A percentile compares a stretch with the other conserved stretches of the same genome.
Conservation (phyloP, 768 basidiomycete species). For the Hypholoma sublateritium region DNA sequence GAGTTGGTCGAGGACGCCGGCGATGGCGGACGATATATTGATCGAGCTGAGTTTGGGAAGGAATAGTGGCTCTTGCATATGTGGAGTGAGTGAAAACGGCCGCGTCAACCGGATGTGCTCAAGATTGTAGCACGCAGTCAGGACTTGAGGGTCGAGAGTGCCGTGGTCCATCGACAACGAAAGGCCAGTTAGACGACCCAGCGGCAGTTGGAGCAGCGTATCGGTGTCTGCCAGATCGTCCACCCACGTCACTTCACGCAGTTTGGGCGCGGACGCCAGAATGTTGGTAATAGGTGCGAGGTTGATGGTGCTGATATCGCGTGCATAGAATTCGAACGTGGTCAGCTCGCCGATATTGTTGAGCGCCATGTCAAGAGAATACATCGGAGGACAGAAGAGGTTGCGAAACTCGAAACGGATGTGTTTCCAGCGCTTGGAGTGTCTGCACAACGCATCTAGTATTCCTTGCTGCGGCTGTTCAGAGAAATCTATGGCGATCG, state of each 20-base stretch:
- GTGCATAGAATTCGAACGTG: conserved; percentile 33
- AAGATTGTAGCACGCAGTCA: conserved; percentile 30
- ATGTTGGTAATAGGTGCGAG: conserved; percentile 28
- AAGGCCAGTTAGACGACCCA: conserved; percentile 26
- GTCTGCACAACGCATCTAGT: conserved; percentile 26
- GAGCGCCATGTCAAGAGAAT: conserved; percentile 25
- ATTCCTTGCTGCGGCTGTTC: conserved; percentile 30
- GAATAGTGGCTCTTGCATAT: conserved; percentile 22
- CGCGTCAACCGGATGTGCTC: conserved; percentile 32
- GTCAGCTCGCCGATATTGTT: conserved; percentile 23
- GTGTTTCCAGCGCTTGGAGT: conserved; percentile 30
- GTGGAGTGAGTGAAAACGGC: conserved; percentile 19
- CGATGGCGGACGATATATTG: conserved; percentile 31
- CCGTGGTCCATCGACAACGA: conserved; percentile 31
- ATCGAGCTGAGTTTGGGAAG: conserved; percentile 30
- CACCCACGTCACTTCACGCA: conserved; percentile 31
- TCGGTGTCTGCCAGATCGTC: conserved; percentile 33
- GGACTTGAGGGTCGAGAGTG: conserved; percentile 28
- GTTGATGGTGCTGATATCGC: conserved; percentile 31
- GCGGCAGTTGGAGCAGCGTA: conserved; percentile 28
- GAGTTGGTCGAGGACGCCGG: conserved; percentile 29
- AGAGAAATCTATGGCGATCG: conserved; percentile 31
- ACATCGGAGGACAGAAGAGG: conserved; percentile 30
- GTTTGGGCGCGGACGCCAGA: conserved; percentile 24
- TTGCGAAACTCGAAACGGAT: conserved; percentile 32